Base-by-base conservation (phyloP, 371 early-diverging fungal species). In the Rhizopus stolonifer region DNA sequence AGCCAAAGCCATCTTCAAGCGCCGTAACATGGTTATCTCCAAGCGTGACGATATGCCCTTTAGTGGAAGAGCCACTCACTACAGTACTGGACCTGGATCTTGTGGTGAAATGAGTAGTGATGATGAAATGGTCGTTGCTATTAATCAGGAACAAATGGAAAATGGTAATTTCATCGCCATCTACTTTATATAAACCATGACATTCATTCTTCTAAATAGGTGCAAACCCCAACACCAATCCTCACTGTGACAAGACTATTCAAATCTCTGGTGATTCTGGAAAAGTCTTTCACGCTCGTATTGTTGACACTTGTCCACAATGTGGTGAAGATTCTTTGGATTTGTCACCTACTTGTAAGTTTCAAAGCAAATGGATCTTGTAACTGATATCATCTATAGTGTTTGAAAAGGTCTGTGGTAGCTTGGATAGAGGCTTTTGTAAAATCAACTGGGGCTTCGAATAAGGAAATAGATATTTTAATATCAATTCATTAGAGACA, bases 221-320 rank as follows among this genome's bases (percentile, higher is more conserved):
- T 29, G 56, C 55, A n/a, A 72, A 72, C 54, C 72, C 72, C 4
- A 72, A 72, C 34, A 48, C 25, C 3, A 72, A 68, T 38, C 56
- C 58, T 23, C 52, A 53, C 11, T 67, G 67, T 33, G 46, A 59
- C 6, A 59, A 61, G 36, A 54, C 45, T 18, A 52, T 67, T 6
- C 33, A 29, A 22, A 59, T 67, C 15, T 39, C 34, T 29, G 67
- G 67, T 11, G 18, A 39, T 17, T 10, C 39, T 14, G 67, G 67
- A 22, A 26, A 39, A 10, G 42, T 22, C 13, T 14, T n/a, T 36
- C 51, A 49, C 26, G 74, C 74, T 19, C 52, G 58, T 33, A 61
- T 74, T 7, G 69, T 65, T 4, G 74, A 74, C 38, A 70, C 74
- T 3, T 74, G 74, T 40, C 74, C 74, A 15, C 14, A 32, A n/a